Conservation (phyloP, 148 eudicot genomes). For the Cornus kousa region DNA sequence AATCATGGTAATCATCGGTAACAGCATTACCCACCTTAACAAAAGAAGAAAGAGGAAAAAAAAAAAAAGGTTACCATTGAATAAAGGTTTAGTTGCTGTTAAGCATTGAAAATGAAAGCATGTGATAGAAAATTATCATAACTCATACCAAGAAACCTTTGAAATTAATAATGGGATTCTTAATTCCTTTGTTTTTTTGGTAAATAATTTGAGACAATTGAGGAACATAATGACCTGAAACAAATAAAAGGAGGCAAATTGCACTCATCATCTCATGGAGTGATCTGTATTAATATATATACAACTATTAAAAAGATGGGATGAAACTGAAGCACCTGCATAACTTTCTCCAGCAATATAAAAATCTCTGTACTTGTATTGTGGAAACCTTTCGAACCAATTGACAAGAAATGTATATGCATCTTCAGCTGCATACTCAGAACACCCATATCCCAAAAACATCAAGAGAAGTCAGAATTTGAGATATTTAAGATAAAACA, state of each 20-base stretch:
- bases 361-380: conserved; percentile 84
- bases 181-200: conserved; percentile 63
- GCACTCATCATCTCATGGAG: not conserved
- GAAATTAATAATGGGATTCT: conserved; percentile 69
- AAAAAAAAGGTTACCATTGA: not conserved
- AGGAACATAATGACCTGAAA: conserved; percentile 89
- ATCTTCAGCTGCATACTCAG: conserved; percentile 67
- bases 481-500: not conserved
- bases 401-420: conserved; percentile 63
- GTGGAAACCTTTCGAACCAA: conserved; percentile 94
- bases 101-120: not conserved
- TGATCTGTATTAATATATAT: too few species aligned
- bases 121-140: not conserved
- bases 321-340: conserved; percentile 58
- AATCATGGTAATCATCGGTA: conserved; percentile 82
- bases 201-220: conserved; percentile 77
- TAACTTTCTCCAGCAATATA: conserved; percentile 97
- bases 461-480: not conserved
- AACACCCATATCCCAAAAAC: not conserved
- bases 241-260: conserved; percentile 4
- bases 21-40: conserved; percentile 91
- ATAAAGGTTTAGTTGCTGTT: not conserved
- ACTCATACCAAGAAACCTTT: conserved; percentile 81
- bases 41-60: not conserved
- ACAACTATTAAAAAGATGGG: not conserved